phyloP scores from a whole-genome alignment of 495 filamentous ascomycete species.

The Lophium mytilinum region DNA sequence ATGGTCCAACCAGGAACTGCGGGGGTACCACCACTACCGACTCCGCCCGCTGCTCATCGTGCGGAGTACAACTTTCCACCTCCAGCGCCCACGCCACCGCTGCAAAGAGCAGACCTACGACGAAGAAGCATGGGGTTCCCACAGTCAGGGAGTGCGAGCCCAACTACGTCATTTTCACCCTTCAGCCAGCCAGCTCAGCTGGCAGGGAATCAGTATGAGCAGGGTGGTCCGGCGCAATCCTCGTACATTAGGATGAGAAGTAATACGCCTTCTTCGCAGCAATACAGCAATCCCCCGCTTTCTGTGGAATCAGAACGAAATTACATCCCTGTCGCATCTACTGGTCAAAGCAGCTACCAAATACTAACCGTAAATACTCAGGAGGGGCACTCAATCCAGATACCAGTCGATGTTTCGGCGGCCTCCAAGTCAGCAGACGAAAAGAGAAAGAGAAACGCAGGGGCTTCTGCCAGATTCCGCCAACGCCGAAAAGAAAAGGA shows the following conservation, averaged over 20 bases:
- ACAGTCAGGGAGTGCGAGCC: constrained; percentile 23
- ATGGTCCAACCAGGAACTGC: constrained; percentile 23
- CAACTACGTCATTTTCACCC: constrained; percentile 20
- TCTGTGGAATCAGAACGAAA: constrained; percentile 23
- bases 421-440: constrained; percentile 36
- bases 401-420: constrained; percentile 37
- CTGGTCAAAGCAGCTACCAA: constrained; percentile 32
- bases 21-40: constrained; percentile 27
- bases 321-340: constrained; percentile 31
- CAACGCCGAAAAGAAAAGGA: constrained; percentile 86
- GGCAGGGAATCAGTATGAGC: constrained; percentile 10
- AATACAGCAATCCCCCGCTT: constrained; percentile 8
- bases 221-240: constrained; percentile 6
- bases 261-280: not conserved
- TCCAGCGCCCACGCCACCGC: constrained; percentile 19
- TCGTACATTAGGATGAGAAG: constrained; percentile 6
- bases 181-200: constrained; percentile 21
- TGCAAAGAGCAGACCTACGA: constrained; percentile 4
- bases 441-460: constrained; percentile 64
- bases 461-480: constrained; percentile 83
- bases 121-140: constrained; percentile 17
- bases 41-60: constrained; percentile 20
- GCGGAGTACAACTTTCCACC: constrained; percentile 14
- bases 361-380: constrained; percentile 34
- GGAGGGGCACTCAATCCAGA: constrained; percentile 30